Percentiles rank a stretch among this genome's conserved stretches.
Conservation (phyloP, 192 early-diverging fungal species). For the Coemansia pectinata region DNA sequence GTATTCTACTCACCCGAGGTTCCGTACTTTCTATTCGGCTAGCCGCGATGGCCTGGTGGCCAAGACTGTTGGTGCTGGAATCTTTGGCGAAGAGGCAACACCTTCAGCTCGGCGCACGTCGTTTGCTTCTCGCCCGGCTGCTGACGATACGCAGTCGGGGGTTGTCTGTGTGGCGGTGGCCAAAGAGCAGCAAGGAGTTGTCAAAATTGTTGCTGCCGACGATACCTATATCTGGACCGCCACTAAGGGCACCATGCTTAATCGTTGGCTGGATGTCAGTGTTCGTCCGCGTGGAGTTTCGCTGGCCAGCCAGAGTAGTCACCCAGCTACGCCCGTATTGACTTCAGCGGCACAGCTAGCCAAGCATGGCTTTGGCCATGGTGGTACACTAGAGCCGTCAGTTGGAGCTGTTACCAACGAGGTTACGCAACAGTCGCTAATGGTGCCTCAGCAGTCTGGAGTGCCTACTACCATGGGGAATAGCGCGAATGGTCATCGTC, state of each 20-base stretch:
- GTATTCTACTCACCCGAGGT: slow-evolving; percentile 77
- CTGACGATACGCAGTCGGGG: slow-evolving; percentile 18
- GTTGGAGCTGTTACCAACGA: slow-evolving; percentile 1
- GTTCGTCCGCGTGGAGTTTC: slow-evolving; percentile 6
- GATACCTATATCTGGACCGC: slow-evolving; percentile 92
- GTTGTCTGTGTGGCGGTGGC: slow-evolving; percentile 79
- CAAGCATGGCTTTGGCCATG: background rate
- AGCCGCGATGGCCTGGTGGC: slow-evolving; percentile 90
- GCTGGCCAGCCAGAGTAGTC: slow-evolving; percentile 4
- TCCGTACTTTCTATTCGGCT: slow-evolving; percentile 91
- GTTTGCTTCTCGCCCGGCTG: slow-evolving; percentile 10
- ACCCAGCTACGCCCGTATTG: background rate
- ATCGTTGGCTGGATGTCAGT: slow-evolving; percentile 70
- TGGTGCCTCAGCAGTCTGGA: slow-evolving; percentile 11
- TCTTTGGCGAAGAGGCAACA: slow-evolving; percentile 15
- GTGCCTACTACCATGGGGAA: background rate
- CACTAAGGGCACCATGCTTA: slow-evolving; percentile 77
- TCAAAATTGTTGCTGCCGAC: slow-evolving; percentile 83
- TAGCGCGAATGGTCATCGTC: slow-evolving; percentile 14
- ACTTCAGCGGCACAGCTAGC: background rate
- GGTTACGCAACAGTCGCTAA: slow-evolving; percentile 18
- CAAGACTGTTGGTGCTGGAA: slow-evolving; percentile 68
- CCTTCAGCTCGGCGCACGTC: slow-evolving; percentile 18
- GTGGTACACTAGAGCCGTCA: background rate
- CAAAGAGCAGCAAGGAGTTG: slow-evolving; percentile 78